Percentiles rank a stretch among this genome's conserved stretches.
These are phyloP conservation scores for Lophiotrema nucula DNA, from an alignment of 495 filamentous ascomycete species.

Conservation along the genomic window DNA sequence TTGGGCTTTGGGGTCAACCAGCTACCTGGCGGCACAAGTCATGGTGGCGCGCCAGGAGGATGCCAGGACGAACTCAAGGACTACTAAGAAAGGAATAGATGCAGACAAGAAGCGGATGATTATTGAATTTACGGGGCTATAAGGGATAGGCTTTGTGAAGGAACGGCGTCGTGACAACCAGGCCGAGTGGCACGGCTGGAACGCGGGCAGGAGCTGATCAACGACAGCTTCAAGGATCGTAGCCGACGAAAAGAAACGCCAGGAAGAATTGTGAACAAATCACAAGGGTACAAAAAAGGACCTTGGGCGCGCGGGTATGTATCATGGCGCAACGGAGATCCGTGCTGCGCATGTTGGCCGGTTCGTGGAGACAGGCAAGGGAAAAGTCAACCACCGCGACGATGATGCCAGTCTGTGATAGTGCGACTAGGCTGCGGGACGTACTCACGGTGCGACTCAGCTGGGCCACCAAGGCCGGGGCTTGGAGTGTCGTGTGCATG, in stretches of 20 bases:
- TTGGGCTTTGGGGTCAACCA: conserved; percentile 10
- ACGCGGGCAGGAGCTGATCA: conserved; percentile 33
- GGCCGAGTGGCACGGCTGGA: conserved; percentile 36
- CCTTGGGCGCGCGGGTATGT: conserved; percentile 36
- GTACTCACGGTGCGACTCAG: conserved; percentile 30
- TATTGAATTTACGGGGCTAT: conserved; percentile 26
- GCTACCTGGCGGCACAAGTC: conserved; percentile 25
- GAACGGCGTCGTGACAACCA: conserved; percentile 29
- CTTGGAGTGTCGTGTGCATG: conserved; percentile 16
- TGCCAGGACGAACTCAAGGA: conserved; percentile 3
- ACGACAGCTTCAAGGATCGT: conserved; percentile 21
- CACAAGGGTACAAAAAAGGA: conserved; percentile 17
- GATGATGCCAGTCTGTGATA: conserved; percentile 11
- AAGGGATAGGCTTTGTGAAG: conserved; percentile 27
- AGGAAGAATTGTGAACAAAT: conserved; percentile 25
- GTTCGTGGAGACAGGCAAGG: conserved; percentile 19
- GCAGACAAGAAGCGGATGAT: conserved; percentile 26
- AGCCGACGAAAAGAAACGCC: conserved; percentile 35
- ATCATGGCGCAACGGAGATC: conserved; percentile 37
- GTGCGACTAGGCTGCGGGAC: conserved; percentile 27
- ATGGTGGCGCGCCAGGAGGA: conserved; percentile 27
- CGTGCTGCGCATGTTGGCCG: conserved; percentile 27
- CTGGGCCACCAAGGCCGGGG: conserved; percentile 26
- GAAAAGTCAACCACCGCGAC: conserved; percentile 15
- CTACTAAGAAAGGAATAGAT: conserved; percentile 24